Conservation (phyloP, 2,329 filamentous ascomycete species). For the Apiospora kogelbergensis region DNA sequence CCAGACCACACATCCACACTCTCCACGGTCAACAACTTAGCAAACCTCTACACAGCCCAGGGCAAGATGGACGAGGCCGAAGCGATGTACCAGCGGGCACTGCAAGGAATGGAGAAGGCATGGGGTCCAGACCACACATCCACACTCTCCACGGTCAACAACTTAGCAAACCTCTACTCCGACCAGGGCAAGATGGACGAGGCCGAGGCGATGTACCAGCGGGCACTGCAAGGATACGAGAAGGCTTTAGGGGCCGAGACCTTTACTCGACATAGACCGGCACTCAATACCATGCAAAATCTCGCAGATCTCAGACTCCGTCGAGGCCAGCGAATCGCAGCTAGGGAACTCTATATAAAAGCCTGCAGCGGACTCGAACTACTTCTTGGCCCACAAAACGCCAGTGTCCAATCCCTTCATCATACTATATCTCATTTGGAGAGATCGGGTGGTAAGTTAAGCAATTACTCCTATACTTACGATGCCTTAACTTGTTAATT, state of each 20-base stretch:
- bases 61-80: background rate
- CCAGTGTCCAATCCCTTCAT: background rate
- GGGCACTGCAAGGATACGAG: background rate
- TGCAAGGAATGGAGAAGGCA: background rate
- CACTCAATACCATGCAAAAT: background rate
- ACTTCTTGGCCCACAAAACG: background rate
- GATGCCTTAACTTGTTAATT: background rate
- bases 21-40: background rate
- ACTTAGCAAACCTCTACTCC: background rate
- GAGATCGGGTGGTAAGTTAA: background rate
- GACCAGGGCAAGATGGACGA: background rate
- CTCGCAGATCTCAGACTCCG: background rate
- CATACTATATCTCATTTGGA: background rate
- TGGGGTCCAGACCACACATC: slow-evolving; percentile 24
- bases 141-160: background rate
- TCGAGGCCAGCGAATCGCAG: background rate
- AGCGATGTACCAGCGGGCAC: slow-evolving; percentile 7
- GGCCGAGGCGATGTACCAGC: slow-evolving; percentile 8
- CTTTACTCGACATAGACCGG: background rate
- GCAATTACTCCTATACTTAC: background rate
- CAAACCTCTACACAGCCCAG: background rate
- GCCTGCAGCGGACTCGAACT: background rate
- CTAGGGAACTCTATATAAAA: background rate
- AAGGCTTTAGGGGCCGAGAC: background rate
- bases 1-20: slow-evolving; percentile 23